Base-by-base conservation (phyloP, 495 filamentous ascomycete genomes). In the Trichoderma asperelloides region DNA sequence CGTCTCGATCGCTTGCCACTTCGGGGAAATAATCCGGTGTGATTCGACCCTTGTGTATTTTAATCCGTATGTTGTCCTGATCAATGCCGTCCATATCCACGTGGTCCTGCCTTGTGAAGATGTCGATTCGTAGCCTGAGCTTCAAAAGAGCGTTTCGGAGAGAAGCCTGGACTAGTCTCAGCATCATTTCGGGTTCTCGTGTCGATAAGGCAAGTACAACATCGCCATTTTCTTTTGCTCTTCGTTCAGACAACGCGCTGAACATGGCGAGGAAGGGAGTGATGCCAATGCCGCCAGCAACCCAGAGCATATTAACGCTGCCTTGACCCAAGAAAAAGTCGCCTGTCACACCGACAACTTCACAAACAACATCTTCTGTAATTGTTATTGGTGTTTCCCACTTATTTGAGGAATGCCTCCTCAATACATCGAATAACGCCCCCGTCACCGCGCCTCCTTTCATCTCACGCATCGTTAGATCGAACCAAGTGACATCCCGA, bases 151-250 rank as follows among this genome's bases (percentile, higher is more conserved):
- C 27, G 18, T 60, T 28, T 13, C 55, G 55, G 16, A 60, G 55
- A 30, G 55, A 60, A 27, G 55, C 12, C 16, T 60, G 55, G 25
- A 60, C n/a, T 3, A 60, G 25, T 28, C 27, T 18, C 11, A 60
- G 55, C 55, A 60, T 60, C 55, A 60, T 28, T 12, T 60, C 55
- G 9, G 55, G 55, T 30, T 60, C 55, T 60, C 55, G 55, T 15
- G 55, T 60, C 2, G 55, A 60, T 18, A 60, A 21, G 12, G 55
- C 55, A 12, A 60, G 55, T 30, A 60, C 55, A 15, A 60, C 55
- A 60, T 60, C 27, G 27, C 55, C 55, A 30, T 60, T 15, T 3
- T 25, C 55, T 30, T 60, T 60, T 12, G 25, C 11, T 13, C 9
- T 30, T 13, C 55, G 55, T 16, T 60, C 55, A 9, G 55, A 60